Percentiles rank a stretch among this genome's conserved stretches.
These are phyloP conservation scores for Pseudopyrenochaeta lycopersici DNA, from an alignment of 2,329 filamentous ascomycete species.

Conservation along the genomic window DNA sequence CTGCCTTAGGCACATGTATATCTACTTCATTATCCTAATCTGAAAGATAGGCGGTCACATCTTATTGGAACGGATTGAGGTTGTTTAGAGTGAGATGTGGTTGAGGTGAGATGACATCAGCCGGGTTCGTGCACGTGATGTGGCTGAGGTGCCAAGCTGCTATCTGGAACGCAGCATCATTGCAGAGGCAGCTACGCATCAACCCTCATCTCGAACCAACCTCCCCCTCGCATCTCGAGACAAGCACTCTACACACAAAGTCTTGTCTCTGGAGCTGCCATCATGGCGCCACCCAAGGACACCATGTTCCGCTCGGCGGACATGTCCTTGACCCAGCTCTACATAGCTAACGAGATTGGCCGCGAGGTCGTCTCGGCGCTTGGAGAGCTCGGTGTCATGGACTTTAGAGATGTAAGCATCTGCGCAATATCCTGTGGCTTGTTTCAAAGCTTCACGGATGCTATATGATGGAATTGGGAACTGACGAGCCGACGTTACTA, in stretches of 20 bases:
- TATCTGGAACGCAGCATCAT: too few species aligned
- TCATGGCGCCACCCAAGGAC: conserved; percentile 74
- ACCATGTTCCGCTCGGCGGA: conserved; percentile 99
- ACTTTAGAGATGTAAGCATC: conserved; percentile 89
- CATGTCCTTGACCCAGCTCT: conserved; percentile 99
- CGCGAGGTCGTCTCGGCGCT: conserved; percentile 96
- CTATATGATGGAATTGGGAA: conserved; percentile 24
- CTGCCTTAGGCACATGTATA: too few species aligned
- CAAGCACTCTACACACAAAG: conserved; percentile 29
- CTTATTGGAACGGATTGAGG: too few species aligned
- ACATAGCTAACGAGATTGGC: conserved; percentile 98
- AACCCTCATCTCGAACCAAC: conserved; percentile 34
- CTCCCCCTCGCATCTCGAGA: conserved; percentile 31
- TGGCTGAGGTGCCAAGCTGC: too few species aligned
- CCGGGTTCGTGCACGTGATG: too few species aligned
- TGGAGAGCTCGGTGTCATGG: conserved; percentile 93
- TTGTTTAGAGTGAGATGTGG: too few species aligned
- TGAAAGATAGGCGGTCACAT: too few species aligned
- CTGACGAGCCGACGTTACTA: conserved; percentile 54
- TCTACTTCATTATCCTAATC: too few species aligned
- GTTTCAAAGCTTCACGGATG: conserved; percentile 25
- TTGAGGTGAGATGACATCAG: too few species aligned
- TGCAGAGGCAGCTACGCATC: conserved; percentile 39
- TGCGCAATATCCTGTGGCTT: neutral
- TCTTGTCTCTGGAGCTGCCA: conserved; percentile 45